Percentiles rank a stretch among this genome's conserved stretches.
Conservation (phyloP, 257 asterid genomes). For the Nicotiana attenuata region DNA sequence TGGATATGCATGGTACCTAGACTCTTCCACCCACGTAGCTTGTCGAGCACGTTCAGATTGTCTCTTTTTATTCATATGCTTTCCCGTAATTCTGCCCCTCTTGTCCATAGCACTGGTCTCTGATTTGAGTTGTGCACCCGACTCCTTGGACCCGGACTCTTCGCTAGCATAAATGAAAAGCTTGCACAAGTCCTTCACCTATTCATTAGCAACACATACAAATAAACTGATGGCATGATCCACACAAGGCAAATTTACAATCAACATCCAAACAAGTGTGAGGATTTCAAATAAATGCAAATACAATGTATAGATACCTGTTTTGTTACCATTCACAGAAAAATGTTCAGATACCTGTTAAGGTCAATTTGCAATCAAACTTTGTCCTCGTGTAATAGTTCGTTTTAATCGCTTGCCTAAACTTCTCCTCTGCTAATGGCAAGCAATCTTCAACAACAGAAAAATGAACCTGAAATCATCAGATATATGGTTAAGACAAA, state of each 20-base stretch:
- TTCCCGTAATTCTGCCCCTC: background rate
- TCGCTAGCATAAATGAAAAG: constrained; percentile 41
- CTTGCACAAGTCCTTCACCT: constrained; percentile 74
- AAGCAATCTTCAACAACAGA: constrained; percentile 53
- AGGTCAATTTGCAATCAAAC: constrained; percentile 61
- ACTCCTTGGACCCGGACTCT: constrained; percentile 13
- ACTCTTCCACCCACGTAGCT: constrained; percentile 34
- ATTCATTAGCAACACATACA: constrained; percentile 13
- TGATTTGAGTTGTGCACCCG: constrained; percentile 11
- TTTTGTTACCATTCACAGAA: background rate
- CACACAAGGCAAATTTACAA: background rate
- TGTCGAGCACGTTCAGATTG: constrained; percentile 16
- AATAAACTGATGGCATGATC: constrained; percentile 1
- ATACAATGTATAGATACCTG: constrained; percentile 43
- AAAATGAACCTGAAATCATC: constrained; percentile 64
- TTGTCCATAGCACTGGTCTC: background rate
- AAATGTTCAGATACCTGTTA: constrained; percentile 49
- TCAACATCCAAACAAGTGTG: background rate
- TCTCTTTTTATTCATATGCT: background rate
- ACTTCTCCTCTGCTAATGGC: constrained; percentile 82
- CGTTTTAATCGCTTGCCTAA: constrained; percentile 55
- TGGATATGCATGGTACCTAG: constrained; percentile 24
- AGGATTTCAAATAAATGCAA: background rate
- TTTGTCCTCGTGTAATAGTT: constrained; percentile 63
- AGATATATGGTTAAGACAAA: background rate